Evolutionary conservation across 169 alveolate species (phyloP).

Genomic region (Plasmodium billcollinsi): DNA sequence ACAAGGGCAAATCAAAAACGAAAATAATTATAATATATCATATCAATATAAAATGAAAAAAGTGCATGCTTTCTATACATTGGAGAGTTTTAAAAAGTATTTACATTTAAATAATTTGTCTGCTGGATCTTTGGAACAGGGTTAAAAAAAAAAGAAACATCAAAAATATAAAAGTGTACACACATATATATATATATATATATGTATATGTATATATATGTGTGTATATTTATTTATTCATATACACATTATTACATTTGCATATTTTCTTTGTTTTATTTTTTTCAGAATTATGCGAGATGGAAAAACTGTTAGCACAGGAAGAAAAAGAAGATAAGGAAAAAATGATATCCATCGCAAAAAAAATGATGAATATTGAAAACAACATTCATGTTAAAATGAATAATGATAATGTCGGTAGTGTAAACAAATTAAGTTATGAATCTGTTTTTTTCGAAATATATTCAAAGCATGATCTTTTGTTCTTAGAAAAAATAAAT

Average conservation of each 20-base stretch:
- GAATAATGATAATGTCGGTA: background rate
- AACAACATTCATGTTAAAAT: conserved; percentile 29
- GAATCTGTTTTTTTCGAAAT: conserved; percentile 21
- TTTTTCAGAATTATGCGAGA: conserved; percentile 16
- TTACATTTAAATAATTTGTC: conserved; percentile 9
- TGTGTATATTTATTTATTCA: background rate
- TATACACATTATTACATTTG: background rate
- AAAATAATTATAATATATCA: conserved; percentile 34
- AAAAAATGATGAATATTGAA: conserved; percentile 14
- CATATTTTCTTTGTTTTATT: background rate
- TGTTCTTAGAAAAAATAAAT: conserved; percentile 22
- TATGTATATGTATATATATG: background rate
- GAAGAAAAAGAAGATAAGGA: conserved; percentile 53
- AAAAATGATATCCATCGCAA: conserved; percentile 19
- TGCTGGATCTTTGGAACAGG: background rate
- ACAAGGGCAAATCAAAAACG: conserved; percentile 55
- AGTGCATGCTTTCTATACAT: conserved; percentile 19
- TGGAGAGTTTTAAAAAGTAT: conserved; percentile 6
- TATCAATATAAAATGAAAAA: conserved; percentile 1
- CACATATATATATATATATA: background rate
- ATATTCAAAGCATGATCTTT: conserved; percentile 11
- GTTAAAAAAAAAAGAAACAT: conserved; percentile 5
- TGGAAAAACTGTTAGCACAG: conserved; percentile 18
- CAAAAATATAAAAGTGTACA: background rate
- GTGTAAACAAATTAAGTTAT: conserved; percentile 18